Conservation (phyloP, 1,284 basidiomycete species). For the Schizophyllum commune region DNA sequence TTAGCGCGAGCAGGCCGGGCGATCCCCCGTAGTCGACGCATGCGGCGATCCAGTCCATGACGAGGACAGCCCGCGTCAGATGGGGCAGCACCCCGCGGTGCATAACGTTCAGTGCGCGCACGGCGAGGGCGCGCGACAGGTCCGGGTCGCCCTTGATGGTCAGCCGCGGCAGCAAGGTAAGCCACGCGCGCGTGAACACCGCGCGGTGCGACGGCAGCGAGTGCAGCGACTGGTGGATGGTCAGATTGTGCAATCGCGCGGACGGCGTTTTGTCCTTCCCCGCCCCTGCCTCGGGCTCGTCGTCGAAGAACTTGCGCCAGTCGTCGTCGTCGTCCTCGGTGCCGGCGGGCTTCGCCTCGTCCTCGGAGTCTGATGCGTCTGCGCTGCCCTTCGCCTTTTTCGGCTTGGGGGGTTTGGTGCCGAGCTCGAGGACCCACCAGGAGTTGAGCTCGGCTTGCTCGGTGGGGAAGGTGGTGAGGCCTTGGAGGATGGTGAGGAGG, state of each 20-base stretch:
- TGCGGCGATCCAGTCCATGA: conserved; percentile 92
- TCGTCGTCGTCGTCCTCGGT: conserved; percentile 58
- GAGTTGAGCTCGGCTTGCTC: conserved; percentile 67
- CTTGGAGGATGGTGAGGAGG: conserved; percentile 71
- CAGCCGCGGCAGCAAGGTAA: conserved; percentile 58
- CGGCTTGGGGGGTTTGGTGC: conserved; percentile 47
- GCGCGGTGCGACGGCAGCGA: conserved; percentile 66
- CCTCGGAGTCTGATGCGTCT: conserved; percentile 32
- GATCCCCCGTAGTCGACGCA: conserved; percentile 85
- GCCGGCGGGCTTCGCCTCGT: conserved; percentile 27
- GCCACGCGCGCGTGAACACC: conserved; percentile 76
- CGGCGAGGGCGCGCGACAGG: conserved; percentile 37
- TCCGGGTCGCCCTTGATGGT: conserved; percentile 29
- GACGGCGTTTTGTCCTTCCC: conserved; percentile 27
- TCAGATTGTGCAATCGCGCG: conserved; percentile 53
- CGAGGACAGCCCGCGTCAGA: conserved; percentile 69
- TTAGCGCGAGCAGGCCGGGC: conserved; percentile 86
- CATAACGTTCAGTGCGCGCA: conserved; percentile 70
- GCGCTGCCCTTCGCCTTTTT: conserved; percentile 29
- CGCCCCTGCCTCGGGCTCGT: conserved; percentile 33
- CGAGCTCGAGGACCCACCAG: conserved; percentile 81
- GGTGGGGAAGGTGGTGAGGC: conserved; percentile 78
- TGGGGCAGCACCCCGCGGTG: conserved; percentile 84
- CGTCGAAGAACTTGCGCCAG: conserved; percentile 79
- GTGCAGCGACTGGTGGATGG: conserved; percentile 70